A percentile compares a stretch with the other conserved stretches of the same genome.
Conservation (phyloP, 345 rosid species). For the Limnanthes douglasii region DNA sequence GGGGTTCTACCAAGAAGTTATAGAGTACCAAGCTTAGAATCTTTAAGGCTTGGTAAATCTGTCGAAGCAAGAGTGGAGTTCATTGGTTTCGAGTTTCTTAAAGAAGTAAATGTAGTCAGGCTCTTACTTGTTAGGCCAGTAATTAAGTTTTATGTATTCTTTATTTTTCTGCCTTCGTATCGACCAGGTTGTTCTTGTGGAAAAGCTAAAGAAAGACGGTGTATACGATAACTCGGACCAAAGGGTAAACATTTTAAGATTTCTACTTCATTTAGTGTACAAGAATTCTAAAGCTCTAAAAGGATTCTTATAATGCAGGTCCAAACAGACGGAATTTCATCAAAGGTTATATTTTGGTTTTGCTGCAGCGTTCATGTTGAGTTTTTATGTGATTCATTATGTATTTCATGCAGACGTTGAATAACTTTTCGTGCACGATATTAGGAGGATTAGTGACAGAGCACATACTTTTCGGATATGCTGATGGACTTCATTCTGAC, state of each 20-base stretch:
- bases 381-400: background rate
- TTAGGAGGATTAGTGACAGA: conserved; percentile 47
- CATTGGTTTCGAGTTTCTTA: conserved; percentile 43
- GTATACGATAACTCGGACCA: background rate
- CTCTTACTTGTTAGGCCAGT: background rate
- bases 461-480: conserved; percentile 23
- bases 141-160: background rate
- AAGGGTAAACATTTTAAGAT: too few relatives aligned
- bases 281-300: too few relatives aligned
- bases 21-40: conserved; percentile 20
- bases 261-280: too few relatives aligned
- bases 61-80: conserved; percentile 29
- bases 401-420: conserved; percentile 9
- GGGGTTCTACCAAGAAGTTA: conserved; percentile 51
- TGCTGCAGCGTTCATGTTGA: background rate
- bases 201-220: conserved; percentile 6
- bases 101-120: conserved; percentile 16
- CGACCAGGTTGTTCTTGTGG: conserved; percentile 16
- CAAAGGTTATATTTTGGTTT: conserved; percentile 17
- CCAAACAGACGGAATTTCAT: conserved; percentile 18
- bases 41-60: conserved; percentile 5
- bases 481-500: conserved; percentile 36
- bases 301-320: conserved; percentile 14
- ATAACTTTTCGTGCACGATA: conserved; percentile 30
- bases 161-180: too few relatives aligned